A percentile compares a stretch with the other conserved stretches of the same genome.
phyloP scores from a whole-genome alignment of 805 yeast species.

The Maudiozyma serrabonitensis region DNA sequence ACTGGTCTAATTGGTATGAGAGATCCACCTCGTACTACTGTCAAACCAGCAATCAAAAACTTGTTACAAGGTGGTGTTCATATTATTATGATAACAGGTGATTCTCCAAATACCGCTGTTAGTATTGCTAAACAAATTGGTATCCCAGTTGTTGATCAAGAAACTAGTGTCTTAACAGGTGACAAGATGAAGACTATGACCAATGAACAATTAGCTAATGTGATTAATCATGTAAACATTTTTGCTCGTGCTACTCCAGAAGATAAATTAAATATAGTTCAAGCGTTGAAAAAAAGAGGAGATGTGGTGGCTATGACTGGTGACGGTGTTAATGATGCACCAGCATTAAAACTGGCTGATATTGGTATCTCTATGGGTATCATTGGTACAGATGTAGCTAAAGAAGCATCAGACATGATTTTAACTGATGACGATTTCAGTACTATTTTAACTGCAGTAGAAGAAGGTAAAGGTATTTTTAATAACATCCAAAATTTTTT shows the following conservation, averaged over 20 bases:
- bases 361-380: slow-evolving; percentile 91
- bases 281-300: slow-evolving; percentile 82
- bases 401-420: slow-evolving; percentile 97
- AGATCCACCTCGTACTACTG: slow-evolving; percentile 93
- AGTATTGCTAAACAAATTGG: slow-evolving; percentile 87
- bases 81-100: slow-evolving; percentile 97
- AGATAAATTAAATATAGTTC: slow-evolving; percentile 81
- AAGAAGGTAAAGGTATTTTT: slow-evolving; percentile 96
- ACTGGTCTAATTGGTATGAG: slow-evolving; percentile 90
- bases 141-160: slow-evolving; percentile 58
- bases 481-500: slow-evolving; percentile 89
- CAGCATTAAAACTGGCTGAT: slow-evolving; percentile 90
- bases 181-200: slow-evolving; percentile 66
- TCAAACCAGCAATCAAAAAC: slow-evolving; percentile 59
- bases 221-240: slow-evolving; percentile 72
- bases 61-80: slow-evolving; percentile 89
- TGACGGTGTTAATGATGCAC: slow-evolving; percentile 97
- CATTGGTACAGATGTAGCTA: slow-evolving; percentile 96
- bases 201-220: slow-evolving; percentile 61
- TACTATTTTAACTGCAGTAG: slow-evolving; percentile 85
- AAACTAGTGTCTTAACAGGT: slow-evolving; percentile 70
- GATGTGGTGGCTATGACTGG: slow-evolving; percentile 98
- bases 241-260: slow-evolving; percentile 95
- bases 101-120: slow-evolving; percentile 75
- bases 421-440: slow-evolving; percentile 94